Conservation (phyloP, 2,329 filamentous ascomycete genomes). For the Gnomoniopsis smithogilvyi region DNA sequence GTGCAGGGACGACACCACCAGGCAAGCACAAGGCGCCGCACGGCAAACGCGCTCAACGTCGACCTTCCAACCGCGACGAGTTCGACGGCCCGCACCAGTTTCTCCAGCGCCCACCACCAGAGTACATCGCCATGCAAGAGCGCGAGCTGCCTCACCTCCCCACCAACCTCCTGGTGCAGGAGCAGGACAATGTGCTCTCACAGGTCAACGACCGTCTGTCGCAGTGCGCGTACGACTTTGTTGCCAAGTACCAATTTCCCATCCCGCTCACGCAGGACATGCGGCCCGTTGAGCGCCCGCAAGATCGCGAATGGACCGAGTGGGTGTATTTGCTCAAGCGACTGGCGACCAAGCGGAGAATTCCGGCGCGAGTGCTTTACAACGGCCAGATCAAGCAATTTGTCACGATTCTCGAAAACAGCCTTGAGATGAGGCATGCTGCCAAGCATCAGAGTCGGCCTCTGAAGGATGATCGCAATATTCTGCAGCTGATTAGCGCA, state of each 20-base stretch:
- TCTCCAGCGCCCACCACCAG: conserved; percentile 67
- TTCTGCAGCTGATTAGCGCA: conserved; percentile 81
- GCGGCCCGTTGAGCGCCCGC: conserved; percentile 69
- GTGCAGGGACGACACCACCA: conserved; percentile 36
- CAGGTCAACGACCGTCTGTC: conserved; percentile 82
- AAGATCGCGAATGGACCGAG: conserved; percentile 85
- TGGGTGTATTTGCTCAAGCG: conserved; percentile 87
- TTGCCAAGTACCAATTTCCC: conserved; percentile 87
- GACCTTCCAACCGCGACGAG: conserved; percentile 79
- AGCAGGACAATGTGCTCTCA: conserved; percentile 77
- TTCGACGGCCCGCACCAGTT: conserved; percentile 87
- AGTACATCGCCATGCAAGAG: conserved; percentile 72
- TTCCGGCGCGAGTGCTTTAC: conserved; percentile 79
- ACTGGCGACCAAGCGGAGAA: conserved; percentile 80
- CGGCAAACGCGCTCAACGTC: conserved; percentile 57
- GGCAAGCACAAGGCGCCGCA: conserved; percentile 44
- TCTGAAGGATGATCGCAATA: conserved; percentile 84
- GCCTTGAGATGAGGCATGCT: conserved; percentile 81
- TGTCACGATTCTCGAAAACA: conserved; percentile 84
- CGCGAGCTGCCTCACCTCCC: conserved; percentile 78
- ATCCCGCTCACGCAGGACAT: conserved; percentile 82
- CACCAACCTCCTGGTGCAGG: conserved; percentile 76
- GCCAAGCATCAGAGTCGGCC: conserved; percentile 80
- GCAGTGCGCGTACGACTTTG: conserved; percentile 84
- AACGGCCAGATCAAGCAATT: conserved; percentile 91